Percentiles rank a stretch among this genome's conserved stretches.
Conservation (phyloP, 139 green algal species). For the Dunaliella sp. region DNA sequence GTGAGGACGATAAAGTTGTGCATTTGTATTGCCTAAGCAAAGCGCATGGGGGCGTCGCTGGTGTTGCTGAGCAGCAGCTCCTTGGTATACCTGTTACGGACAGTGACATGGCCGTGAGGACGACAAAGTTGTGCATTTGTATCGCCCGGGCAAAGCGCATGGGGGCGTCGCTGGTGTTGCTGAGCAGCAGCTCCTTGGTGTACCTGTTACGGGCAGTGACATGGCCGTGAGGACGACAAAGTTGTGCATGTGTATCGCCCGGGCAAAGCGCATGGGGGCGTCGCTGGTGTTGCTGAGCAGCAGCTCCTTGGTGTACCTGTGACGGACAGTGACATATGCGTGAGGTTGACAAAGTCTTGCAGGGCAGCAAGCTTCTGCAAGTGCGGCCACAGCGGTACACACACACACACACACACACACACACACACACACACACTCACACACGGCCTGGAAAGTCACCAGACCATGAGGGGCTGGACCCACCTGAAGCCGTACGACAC, state of each 20-base stretch:
- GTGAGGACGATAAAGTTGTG: neutral
- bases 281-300: constrained; percentile 69
- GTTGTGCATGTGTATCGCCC: too few relatives aligned
- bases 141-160: too few relatives aligned
- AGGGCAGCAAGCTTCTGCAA: too few relatives aligned
- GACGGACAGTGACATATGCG: too few relatives aligned
- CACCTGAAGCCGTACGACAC: constrained; percentile 75
- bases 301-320: constrained; percentile 65
- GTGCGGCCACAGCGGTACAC: too few relatives aligned
- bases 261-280: constrained; percentile 76
- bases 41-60: constrained; percentile 72
- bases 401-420: constrained; percentile 5
- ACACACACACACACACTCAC: neutral
- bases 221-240: neutral
- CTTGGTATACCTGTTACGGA: constrained; percentile 69
- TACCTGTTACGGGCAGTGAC: constrained; percentile 47
- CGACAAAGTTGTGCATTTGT: too few relatives aligned
- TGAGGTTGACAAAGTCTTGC: too few relatives aligned
- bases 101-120: too few relatives aligned
- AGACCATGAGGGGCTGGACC: too few relatives aligned
- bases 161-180: constrained; percentile 74
- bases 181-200: constrained; percentile 58
- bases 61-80: constrained; percentile 67
- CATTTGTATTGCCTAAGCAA: too few relatives aligned
- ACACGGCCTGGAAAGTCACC: neutral